Evolutionary conservation across 2,329 filamentous ascomycete genomes (phyloP).

Genomic region (Sclerotinia nivalis): DNA sequence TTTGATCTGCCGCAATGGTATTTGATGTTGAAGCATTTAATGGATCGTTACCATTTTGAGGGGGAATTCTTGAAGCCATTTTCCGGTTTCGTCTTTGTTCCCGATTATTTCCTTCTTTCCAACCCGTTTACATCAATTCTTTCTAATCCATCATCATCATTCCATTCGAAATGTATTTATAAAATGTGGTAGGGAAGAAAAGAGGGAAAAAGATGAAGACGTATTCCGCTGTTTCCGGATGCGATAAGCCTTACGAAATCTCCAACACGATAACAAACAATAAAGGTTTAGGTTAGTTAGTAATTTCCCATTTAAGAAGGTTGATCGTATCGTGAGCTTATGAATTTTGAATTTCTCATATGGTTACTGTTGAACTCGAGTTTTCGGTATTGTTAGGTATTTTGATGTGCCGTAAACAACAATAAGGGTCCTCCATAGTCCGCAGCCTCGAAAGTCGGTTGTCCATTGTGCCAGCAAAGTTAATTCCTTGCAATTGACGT

Average conservation of each 20-base stretch:
- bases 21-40: conserved; percentile 19
- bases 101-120: conserved; percentile 10
- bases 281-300: no score
- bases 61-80: conserved; percentile 10
- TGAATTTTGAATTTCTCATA: neutral
- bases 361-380: neutral
- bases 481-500: conserved; percentile 14
- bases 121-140: neutral
- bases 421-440: neutral
- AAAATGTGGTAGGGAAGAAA: conserved; percentile 15
- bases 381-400: neutral
- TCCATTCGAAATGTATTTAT: neutral
- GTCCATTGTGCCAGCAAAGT: conserved; percentile 18
- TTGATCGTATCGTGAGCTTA: neutral
- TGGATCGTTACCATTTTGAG: neutral
- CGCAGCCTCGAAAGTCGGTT: conserved; percentile 2
- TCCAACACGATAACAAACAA: conserved; percentile 1
- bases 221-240: conserved; percentile 19
- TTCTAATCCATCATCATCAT: neutral
- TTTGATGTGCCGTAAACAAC: neutral
- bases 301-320: neutral
- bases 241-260: conserved; percentile 19
- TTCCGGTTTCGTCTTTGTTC: conserved; percentile 22
- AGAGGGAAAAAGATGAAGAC: conserved; percentile 2
- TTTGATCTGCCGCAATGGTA: conserved; percentile 21